These are phyloP conservation scores for Xylariaceae sp. DNA, from an alignment of 2,329 filamentous ascomycete genomes.

Conservation along the genomic window DNA sequence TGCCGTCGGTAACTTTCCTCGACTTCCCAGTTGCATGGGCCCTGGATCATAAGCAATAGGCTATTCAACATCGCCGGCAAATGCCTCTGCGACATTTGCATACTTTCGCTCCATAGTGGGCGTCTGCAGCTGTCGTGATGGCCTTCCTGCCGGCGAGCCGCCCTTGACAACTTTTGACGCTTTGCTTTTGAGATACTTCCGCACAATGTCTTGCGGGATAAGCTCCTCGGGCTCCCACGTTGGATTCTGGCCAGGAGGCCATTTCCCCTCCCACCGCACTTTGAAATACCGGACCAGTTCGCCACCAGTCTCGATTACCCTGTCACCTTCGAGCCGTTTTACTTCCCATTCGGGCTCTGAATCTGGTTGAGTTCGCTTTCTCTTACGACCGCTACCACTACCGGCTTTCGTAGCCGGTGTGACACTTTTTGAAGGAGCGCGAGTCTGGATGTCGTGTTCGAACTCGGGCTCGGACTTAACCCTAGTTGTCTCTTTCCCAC, in stretches of 20 bases:
- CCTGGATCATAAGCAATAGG: background rate
- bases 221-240: constrained; percentile 54
- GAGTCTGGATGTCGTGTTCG: background rate
- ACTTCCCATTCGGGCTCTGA: constrained; percentile 38
- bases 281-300: constrained; percentile 41
- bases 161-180: constrained; percentile 10
- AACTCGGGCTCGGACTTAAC: background rate
- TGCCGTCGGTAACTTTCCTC: background rate
- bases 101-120: constrained; percentile 26
- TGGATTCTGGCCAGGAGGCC: constrained; percentile 51
- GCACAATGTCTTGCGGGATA: constrained; percentile 38
- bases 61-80: constrained; percentile 25
- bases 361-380: constrained; percentile 21
- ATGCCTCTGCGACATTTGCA: constrained; percentile 34
- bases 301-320: constrained; percentile 33
- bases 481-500: constrained; percentile 14
- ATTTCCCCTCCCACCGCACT: constrained; percentile 52
- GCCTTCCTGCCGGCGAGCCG: background rate
- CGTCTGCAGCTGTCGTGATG: background rate
- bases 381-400: constrained; percentile 10
- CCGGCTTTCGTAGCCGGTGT: background rate
- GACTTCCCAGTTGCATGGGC: background rate
- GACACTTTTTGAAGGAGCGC: background rate
- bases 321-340: constrained; percentile 40
- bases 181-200: constrained; percentile 37